These are phyloP conservation scores for Didymellaceae sp. DNA, from an alignment of 2,329 filamentous ascomycete species.

Conservation along the genomic window DNA sequence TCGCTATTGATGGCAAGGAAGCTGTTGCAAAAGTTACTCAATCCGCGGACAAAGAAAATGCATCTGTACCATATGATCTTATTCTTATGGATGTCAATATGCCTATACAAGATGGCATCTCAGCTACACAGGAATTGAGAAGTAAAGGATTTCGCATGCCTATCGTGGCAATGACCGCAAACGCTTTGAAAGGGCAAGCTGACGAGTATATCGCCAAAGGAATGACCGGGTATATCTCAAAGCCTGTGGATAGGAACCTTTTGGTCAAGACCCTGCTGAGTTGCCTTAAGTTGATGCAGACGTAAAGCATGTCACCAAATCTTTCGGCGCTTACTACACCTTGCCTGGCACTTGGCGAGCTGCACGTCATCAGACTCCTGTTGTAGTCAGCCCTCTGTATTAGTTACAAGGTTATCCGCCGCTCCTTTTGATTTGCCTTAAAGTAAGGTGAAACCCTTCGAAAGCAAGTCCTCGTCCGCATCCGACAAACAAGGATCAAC, in stretches of 20 bases:
- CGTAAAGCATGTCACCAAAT: no score
- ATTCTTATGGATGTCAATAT: slow-evolving; percentile 49
- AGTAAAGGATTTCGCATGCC: slow-evolving; percentile 40
- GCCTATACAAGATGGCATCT: slow-evolving; percentile 42
- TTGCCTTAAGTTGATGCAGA: slow-evolving; percentile 19
- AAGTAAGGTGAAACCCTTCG: no score
- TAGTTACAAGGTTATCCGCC: no score
- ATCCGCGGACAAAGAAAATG: slow-evolving; percentile 1
- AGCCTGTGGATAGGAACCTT: slow-evolving; percentile 60
- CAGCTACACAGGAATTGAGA: slow-evolving; percentile 36
- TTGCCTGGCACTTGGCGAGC: no score
- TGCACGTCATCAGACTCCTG: background rate
- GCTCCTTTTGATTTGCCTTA: no score
- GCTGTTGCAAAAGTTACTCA: slow-evolving; percentile 44
- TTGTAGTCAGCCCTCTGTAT: no score
- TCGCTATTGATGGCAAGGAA: slow-evolving; percentile 52
- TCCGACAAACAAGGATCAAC: no score
- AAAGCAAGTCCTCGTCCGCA: no score
- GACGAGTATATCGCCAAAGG: slow-evolving; percentile 61
- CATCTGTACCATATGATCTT: slow-evolving; percentile 32
- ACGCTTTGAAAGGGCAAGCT: slow-evolving; percentile 62
- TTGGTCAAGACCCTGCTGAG: slow-evolving; percentile 52
- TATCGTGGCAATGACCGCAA: slow-evolving; percentile 63
- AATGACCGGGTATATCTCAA: slow-evolving; percentile 64
- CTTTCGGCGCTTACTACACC: no score